Evolutionary conservation across 202 grass and related monocot genomes (phyloP).

Genomic region (Digitaria exilis): DNA sequence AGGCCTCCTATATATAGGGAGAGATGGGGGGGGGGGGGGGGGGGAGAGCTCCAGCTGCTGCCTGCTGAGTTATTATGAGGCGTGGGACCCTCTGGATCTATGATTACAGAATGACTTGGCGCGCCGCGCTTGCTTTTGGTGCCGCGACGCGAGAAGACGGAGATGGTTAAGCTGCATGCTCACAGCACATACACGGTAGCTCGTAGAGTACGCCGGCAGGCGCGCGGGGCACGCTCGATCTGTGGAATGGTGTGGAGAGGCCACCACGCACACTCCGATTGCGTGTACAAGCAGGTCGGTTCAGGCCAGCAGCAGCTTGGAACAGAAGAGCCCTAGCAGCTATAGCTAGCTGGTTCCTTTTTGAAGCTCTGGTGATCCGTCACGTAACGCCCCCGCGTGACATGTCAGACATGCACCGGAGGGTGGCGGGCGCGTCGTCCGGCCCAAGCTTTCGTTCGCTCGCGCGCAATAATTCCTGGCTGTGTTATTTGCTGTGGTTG

Average conservation of each 20-base stretch:
- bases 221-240: not conserved
- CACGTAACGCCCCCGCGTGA: not conserved
- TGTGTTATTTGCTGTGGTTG: not conserved
- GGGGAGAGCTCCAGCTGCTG: not conserved
- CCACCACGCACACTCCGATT: not conserved
- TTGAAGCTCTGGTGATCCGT: not conserved
- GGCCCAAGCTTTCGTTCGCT: not conserved
- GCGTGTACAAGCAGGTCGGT: not conserved
- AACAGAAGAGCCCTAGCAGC: not conserved
- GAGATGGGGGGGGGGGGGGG: not conserved
- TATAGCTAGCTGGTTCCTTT: not conserved
- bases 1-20: slow-evolving; percentile 43
- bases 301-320: not conserved
- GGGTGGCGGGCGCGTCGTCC: not conserved
- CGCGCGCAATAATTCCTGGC: not conserved
- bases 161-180: not conserved
- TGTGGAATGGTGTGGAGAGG: not conserved
- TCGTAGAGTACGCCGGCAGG: not conserved
- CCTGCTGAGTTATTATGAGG: not conserved
- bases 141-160: not conserved
- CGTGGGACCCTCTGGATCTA: slow-evolving; percentile 21
- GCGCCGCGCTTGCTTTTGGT: not conserved
- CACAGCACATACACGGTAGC: not conserved
- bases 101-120: slow-evolving; percentile 49
- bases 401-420: not conserved